Base-by-base conservation (phyloP, 164 flowering plant genomes). In the Chimonanthus salicifolius region DNA sequence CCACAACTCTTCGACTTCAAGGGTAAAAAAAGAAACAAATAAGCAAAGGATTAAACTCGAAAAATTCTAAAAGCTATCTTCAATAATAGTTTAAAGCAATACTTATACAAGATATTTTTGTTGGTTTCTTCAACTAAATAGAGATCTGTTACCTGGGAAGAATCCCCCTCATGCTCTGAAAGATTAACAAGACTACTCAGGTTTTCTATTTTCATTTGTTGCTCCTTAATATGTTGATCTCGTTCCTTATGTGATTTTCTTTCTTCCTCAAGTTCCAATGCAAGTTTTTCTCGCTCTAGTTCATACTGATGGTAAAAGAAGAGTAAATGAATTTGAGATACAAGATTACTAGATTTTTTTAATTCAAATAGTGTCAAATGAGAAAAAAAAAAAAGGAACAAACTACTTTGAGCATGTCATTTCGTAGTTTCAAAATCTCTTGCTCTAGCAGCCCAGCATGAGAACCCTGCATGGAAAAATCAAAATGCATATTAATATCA, bases 371-470 rank as follows among this genome's bases (percentile, higher is more conserved):
- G 10, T 54, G 49, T 9, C 68, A 43, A 48, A 63, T 4, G 48
- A 66, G n/a, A 71, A 49, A 63, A 66, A 16, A 66, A 16, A 10
- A 45, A 7, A 58, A 58, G 21, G 20, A 71, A 43, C 33, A 33
- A 72, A 7, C 68, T 78, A 90, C 99, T 97, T 88, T 88, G 49
- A 95, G 90, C 94, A 95, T 88, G 54, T 92, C 98, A 80, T 92
- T 95, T 63, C 99, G 84, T 68, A 95, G 75, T 74, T 90, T 95
- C 78, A 95, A 80, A 63, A 95, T 86, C 80, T 93, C 95, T 85
- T 88, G 93, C 86, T 95, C 98, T 74, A 95, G 77, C 58, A 89
- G 90, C 77, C 83, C 98, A 64, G 97, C 84, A 71, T 78, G 97
- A 70, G 98, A 95, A 71, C 99, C 99, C 99, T 95, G 74, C 45